Percentiles rank a stretch among this genome's conserved stretches.
These are phyloP conservation scores for Thecaphora thlaspeos DNA, from an alignment of 1,284 basidiomycete genomes.

Conservation along the genomic window DNA sequence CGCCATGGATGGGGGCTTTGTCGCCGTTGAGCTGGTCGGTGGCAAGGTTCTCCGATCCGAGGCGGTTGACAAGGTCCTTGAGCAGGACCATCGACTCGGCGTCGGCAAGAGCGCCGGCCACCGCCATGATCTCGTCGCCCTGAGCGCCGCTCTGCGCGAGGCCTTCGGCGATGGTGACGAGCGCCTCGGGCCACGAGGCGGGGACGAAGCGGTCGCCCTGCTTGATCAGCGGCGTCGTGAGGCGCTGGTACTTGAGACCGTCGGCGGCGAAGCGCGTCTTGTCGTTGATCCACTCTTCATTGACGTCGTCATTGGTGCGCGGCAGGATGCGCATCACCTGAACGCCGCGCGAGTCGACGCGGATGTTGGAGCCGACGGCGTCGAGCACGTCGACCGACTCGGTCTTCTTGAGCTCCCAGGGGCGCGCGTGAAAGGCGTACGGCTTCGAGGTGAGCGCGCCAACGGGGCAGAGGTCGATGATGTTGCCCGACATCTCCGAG, in stretches of 20 bases:
- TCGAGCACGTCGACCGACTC: slow-evolving; percentile 97
- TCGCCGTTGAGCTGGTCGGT: slow-evolving; percentile 74
- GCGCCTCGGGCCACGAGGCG: slow-evolving; percentile 88
- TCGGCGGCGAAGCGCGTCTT: slow-evolving; percentile 97
- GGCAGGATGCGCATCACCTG: slow-evolving; percentile 98
- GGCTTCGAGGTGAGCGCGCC: slow-evolving; percentile 98
- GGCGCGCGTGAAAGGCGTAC: slow-evolving; percentile 92
- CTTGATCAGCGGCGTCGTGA: slow-evolving; percentile 88
- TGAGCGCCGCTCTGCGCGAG: slow-evolving; percentile 76
- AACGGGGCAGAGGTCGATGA: slow-evolving; percentile 91
- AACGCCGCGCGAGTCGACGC: slow-evolving; percentile 90
- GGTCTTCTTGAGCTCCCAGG: slow-evolving; percentile 98
- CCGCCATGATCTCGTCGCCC: slow-evolving; percentile 92
- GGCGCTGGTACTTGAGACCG: slow-evolving; percentile 89
- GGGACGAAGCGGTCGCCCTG: slow-evolving; percentile 88
- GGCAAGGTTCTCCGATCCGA: slow-evolving; percentile 92
- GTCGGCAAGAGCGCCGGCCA: slow-evolving; percentile 90
- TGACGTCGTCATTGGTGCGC: slow-evolving; percentile 93
- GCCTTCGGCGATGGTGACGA: slow-evolving; percentile 76
- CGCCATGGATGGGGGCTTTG: slow-evolving; percentile 69
- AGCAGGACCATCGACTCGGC: slow-evolving; percentile 89
- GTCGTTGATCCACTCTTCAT: slow-evolving; percentile 99
- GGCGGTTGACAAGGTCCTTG: slow-evolving; percentile 88
- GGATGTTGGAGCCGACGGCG: slow-evolving; percentile 96
- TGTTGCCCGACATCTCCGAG: slow-evolving; percentile 95